A percentile compares a stretch with the other conserved stretches of the same genome.
These are phyloP conservation scores for Plasmopara halstedii DNA, from an alignment of 352 stramenopile genomes.

Conservation along the genomic window DNA sequence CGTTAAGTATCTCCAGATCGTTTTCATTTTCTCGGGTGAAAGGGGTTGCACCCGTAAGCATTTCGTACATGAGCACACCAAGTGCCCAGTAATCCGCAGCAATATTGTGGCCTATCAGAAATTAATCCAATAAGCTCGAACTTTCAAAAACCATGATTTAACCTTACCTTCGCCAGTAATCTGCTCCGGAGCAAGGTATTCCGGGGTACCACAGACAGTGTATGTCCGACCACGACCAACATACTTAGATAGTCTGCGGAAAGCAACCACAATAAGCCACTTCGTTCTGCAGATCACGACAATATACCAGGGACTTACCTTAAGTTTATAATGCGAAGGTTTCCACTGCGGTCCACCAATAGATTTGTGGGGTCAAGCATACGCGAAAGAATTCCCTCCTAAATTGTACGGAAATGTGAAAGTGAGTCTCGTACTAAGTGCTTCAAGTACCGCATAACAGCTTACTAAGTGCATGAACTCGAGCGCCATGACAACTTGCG, in stretches of 20 bases:
- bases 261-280: not conserved
- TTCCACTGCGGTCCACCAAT: conserved; percentile 71
- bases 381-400: conserved; percentile 75
- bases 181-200: conserved; percentile 81
- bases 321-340: conserved; percentile 80
- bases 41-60: conserved; percentile 83
- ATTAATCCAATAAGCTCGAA: not conserved
- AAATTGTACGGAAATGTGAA: conserved; percentile 1
- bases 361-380: conserved; percentile 76
- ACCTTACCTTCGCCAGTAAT: conserved; percentile 75
- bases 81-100: conserved; percentile 90
- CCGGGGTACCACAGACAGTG: conserved; percentile 78
- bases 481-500: conserved; percentile 71
- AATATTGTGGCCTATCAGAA: conserved; percentile 63
- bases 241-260: conserved; percentile 71
- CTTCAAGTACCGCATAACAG: not conserved
- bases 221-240: conserved; percentile 76
- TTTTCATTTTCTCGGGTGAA: conserved; percentile 82
- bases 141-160: not conserved
- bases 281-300: not conserved
- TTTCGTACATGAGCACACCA: conserved; percentile 92
- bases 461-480: conserved; percentile 75
- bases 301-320: conserved; percentile 25
- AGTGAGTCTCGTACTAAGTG: conserved; percentile 1
- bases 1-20: conserved; percentile 84